These are phyloP conservation scores for Verticillium alfalfae DNA, from an alignment of 2,329 filamentous ascomycete genomes.

Conservation along the genomic window DNA sequence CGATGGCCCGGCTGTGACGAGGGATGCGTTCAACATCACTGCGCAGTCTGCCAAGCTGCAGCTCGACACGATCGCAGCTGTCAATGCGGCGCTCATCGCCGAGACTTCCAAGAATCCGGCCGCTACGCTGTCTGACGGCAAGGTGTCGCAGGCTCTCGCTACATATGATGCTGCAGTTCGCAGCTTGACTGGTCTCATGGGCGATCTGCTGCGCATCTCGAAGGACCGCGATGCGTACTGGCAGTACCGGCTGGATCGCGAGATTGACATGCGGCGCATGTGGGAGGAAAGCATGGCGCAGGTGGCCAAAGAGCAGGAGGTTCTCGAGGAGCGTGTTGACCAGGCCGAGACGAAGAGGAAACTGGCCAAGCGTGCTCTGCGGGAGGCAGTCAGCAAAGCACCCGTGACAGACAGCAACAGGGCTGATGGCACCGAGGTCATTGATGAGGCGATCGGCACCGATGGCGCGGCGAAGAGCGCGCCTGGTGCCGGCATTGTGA, in stretches of 20 bases:
- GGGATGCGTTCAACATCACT: conserved; percentile 95
- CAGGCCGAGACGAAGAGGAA: conserved; percentile 88
- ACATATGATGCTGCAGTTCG: conserved; percentile 88
- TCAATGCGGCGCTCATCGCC: conserved; percentile 73
- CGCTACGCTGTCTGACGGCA: conserved; percentile 69
- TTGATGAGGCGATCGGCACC: conserved; percentile 19
- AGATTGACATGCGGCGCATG: conserved; percentile 86
- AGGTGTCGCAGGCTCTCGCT: conserved; percentile 68
- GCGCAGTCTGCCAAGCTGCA: conserved; percentile 87
- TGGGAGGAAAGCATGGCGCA: conserved; percentile 99
- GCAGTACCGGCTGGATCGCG: conserved; percentile 90
- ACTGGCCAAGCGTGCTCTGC: conserved; percentile 81
- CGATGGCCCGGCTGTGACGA: conserved; percentile 68
- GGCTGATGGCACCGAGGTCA: conserved; percentile 24
- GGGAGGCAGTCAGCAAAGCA: conserved; percentile 61
- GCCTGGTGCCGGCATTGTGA: conserved; percentile 17
- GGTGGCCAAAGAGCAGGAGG: conserved; percentile 90
- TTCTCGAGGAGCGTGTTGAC: conserved; percentile 79
- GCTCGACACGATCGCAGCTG: conserved; percentile 80
- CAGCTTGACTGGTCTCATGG: conserved; percentile 78
- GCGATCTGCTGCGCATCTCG: conserved; percentile 85
- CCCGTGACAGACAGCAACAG: conserved; percentile 17
- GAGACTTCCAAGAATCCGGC: conserved; percentile 67
- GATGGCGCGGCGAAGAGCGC: conserved; percentile 29
- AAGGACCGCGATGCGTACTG: conserved; percentile 93